Conservation (phyloP, 1,284 basidiomycete genomes). For the Apiotrichum brassicae region DNA sequence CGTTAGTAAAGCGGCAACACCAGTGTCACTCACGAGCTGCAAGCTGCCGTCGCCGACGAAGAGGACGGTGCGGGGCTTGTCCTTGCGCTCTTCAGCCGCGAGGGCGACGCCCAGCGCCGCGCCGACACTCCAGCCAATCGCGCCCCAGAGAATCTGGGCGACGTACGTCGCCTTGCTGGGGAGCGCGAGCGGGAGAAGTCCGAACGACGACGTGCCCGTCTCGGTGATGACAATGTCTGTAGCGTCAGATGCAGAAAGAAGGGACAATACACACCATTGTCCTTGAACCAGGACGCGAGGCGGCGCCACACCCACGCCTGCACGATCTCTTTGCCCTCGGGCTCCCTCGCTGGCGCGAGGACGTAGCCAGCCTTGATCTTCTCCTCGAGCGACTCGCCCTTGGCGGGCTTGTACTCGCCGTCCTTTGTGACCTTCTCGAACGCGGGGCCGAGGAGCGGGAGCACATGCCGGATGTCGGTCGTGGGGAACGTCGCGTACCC, state of each 20-base stretch:
- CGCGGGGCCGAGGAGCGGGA: slow-evolving; percentile 44
- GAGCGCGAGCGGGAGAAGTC: slow-evolving; percentile 67
- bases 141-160: slow-evolving; percentile 55
- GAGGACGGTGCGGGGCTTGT: slow-evolving; percentile 62
- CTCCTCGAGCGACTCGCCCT: slow-evolving; percentile 26
- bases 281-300: slow-evolving; percentile 67
- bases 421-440: slow-evolving; percentile 33
- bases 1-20: not conserved
- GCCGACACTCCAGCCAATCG: slow-evolving; percentile 54
- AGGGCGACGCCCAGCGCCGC: slow-evolving; percentile 48
- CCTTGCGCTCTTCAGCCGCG: slow-evolving; percentile 62
- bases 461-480: slow-evolving; percentile 49
- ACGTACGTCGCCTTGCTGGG: slow-evolving; percentile 62
- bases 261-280: slow-evolving; percentile 48
- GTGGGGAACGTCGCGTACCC: slow-evolving; percentile 49
- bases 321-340: slow-evolving; percentile 50
- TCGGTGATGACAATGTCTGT: slow-evolving; percentile 71
- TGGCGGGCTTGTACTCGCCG: slow-evolving; percentile 12
- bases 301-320: slow-evolving; percentile 84
- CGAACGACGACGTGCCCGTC: slow-evolving; percentile 63
- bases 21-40: slow-evolving; percentile 45
- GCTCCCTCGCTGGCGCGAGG: slow-evolving; percentile 5
- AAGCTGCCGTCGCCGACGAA: slow-evolving; percentile 65
- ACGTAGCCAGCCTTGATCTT: slow-evolving; percentile 31
- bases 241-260: not conserved